Conservation (phyloP, 129 eudicot species). For the Artemisia annua region DNA sequence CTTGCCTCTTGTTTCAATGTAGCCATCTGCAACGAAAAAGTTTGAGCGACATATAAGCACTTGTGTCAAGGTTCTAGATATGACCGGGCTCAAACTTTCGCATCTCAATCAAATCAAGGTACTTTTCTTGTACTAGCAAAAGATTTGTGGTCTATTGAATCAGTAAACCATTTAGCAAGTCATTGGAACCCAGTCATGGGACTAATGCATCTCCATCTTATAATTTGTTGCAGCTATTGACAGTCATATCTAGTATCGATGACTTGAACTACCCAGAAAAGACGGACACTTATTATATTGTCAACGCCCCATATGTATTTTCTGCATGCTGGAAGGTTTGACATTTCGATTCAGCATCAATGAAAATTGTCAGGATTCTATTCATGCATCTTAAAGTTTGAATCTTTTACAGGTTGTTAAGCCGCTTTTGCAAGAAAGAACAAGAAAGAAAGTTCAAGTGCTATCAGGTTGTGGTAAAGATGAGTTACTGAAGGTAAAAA, state of each 20-base stretch:
- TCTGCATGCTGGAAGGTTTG: constrained; percentile 99
- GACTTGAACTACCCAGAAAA: constrained; percentile 99
- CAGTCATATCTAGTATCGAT: constrained; percentile 88
- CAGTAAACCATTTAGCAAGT: too few species aligned
- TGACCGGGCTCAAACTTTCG: constrained; percentile 93
- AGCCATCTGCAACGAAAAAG: constrained; percentile 79
- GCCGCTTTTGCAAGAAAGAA: constrained; percentile 93
- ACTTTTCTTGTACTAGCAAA: not conserved
- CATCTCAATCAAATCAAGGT: constrained; percentile 86
- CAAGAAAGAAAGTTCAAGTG: constrained; percentile 91
- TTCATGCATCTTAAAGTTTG: constrained; percentile 11
- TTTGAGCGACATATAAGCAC: constrained; percentile 68
- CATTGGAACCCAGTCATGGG: too few species aligned
- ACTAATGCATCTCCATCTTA: too few species aligned
- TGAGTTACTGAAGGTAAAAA: constrained; percentile 73
- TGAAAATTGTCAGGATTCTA: constrained; percentile 9
- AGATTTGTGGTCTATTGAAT: too few species aligned
- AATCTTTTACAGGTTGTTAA: constrained; percentile 71
- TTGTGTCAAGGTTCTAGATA: constrained; percentile 83
- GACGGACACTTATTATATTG: constrained; percentile 90
- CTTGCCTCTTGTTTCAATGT: constrained; percentile 15
- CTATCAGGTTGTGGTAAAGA: constrained; percentile 86
- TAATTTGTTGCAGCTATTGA: constrained; percentile 57
- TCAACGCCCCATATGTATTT: constrained; percentile 93
- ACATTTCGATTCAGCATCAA: constrained; percentile 3